Evolutionary conservation across 1,284 basidiomycete species (phyloP).

Genomic region (Grifola frondosa): DNA sequence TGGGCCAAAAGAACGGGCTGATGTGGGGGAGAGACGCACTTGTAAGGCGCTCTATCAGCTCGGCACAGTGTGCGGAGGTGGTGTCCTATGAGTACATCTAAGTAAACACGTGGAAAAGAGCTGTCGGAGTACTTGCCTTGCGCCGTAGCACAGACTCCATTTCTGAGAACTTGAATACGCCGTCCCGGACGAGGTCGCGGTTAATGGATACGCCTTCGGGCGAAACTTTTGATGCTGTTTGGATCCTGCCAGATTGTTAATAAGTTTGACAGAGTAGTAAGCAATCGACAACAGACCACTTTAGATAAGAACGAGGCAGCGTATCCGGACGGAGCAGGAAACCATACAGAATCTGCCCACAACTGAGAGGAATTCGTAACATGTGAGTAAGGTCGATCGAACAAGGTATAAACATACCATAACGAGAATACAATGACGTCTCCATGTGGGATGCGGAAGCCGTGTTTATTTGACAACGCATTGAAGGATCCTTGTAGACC

Average conservation of each 20-base stretch:
- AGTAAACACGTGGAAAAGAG: neutral
- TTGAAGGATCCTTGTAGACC: constrained; percentile 87
- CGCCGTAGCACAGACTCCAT: constrained; percentile 55
- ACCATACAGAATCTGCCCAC: constrained; percentile 87
- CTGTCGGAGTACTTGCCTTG: constrained; percentile 37
- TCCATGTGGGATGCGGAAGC: constrained; percentile 81
- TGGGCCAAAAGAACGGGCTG: constrained; percentile 45
- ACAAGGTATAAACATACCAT: constrained; percentile 46
- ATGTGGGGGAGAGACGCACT: constrained; percentile 33
- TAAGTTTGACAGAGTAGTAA: neutral
- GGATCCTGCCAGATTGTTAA: constrained; percentile 41
- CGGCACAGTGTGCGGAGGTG: constrained; percentile 40
- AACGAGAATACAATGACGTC: constrained; percentile 82
- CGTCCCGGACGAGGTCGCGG: constrained; percentile 55
- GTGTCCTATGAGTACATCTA: constrained; percentile 36
- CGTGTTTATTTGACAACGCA: constrained; percentile 61
- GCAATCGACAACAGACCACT: constrained; percentile 57
- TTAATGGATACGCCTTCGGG: constrained; percentile 63
- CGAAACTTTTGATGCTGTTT: constrained; percentile 67
- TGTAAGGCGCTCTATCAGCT: constrained; percentile 35
- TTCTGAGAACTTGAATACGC: constrained; percentile 53
- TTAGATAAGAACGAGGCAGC: constrained; percentile 72
- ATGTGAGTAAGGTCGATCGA: neutral
- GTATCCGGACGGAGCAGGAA: constrained; percentile 84
- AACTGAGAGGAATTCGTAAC: constrained; percentile 43